Evolutionary conservation across 2,329 filamentous ascomycete species (phyloP).

Genomic region (Epichloe glyceriae): DNA sequence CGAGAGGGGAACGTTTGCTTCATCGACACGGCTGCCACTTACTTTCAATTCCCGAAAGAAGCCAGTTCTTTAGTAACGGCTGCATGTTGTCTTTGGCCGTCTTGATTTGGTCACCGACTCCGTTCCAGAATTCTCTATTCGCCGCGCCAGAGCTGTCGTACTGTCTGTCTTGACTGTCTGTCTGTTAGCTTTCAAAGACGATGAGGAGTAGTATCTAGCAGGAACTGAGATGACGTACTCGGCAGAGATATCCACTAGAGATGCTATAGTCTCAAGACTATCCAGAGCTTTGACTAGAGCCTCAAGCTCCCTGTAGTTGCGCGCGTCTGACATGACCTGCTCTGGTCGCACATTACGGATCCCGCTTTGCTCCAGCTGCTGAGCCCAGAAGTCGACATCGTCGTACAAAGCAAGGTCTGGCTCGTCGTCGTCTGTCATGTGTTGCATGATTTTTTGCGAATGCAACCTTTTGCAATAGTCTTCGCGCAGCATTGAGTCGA

Average conservation of each 20-base stretch:
- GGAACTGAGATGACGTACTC: conserved; percentile 29
- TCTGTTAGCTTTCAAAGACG: background rate
- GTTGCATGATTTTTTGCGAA: conserved; percentile 35
- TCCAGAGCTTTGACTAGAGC: conserved; percentile 52
- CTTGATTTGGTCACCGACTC: conserved; percentile 42
- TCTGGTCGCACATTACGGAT: conserved; percentile 25
- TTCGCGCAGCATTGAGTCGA: conserved; percentile 41
- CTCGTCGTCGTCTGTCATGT: conserved; percentile 24
- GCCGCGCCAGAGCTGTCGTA: conserved; percentile 17
- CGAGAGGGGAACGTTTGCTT: background rate
- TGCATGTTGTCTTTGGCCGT: conserved; percentile 42
- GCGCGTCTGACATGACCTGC: conserved; percentile 39
- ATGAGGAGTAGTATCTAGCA: background rate
- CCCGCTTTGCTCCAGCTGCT: conserved; percentile 22
- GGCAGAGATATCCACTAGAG: conserved; percentile 35
- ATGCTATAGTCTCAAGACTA: conserved; percentile 52
- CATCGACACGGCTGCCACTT: conserved; percentile 15
- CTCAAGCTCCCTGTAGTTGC: conserved; percentile 57
- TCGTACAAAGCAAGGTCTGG: conserved; percentile 26
- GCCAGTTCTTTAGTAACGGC: conserved; percentile 52
- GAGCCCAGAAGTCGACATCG: conserved; percentile 27
- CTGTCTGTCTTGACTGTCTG: background rate
- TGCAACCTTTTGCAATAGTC: conserved; percentile 36
- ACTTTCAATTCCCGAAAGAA: conserved; percentile 44
- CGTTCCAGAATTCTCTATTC: conserved; percentile 38